A percentile compares a stretch with the other conserved stretches of the same genome.
These are phyloP conservation scores for Lachancea sp. DNA, from an alignment of 805 yeast genomes.

Conservation along the genomic window DNA sequence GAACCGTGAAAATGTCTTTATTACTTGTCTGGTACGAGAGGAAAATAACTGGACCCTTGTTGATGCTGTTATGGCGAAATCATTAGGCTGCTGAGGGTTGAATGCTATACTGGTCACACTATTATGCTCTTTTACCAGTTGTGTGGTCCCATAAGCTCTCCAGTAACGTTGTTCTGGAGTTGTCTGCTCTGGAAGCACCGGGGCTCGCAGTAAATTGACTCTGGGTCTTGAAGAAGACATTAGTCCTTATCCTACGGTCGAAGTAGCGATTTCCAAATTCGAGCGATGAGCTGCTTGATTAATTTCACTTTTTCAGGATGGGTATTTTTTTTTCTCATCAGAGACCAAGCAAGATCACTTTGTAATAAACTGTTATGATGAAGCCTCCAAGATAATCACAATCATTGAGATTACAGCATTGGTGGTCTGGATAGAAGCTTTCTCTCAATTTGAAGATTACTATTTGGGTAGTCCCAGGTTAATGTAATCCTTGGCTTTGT, in stretches of 20 bases:
- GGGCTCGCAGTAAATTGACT: conserved; percentile 57
- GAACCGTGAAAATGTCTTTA: conserved; percentile 78
- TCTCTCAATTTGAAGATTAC: too few species aligned
- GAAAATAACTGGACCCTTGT: conserved; percentile 89
- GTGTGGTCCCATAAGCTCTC: conserved; percentile 81
- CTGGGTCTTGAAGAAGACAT: conserved; percentile 75
- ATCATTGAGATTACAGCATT: too few species aligned
- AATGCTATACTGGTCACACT: conserved; percentile 84
- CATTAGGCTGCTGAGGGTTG: conserved; percentile 80
- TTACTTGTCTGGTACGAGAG: conserved; percentile 87
- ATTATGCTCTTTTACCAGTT: conserved; percentile 87
- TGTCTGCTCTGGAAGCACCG: conserved; percentile 69
- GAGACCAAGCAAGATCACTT: neutral
- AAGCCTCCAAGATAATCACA: too few species aligned
- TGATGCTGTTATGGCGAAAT: conserved; percentile 88
- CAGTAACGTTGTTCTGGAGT: conserved; percentile 93
- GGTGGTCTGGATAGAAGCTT: too few species aligned
- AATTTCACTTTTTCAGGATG: neutral
- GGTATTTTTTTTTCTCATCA: neutral
- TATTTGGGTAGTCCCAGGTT: too few species aligned
- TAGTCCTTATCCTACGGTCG: too few species aligned
- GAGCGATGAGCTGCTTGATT: conserved; percentile 5
- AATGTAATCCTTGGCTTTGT: too few species aligned
- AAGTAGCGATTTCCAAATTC: too few species aligned
- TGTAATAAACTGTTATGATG: too few species aligned